Base-by-base conservation (phyloP, 371 early-diverging fungal genomes). In the Lichtheimia hyalospora region DNA sequence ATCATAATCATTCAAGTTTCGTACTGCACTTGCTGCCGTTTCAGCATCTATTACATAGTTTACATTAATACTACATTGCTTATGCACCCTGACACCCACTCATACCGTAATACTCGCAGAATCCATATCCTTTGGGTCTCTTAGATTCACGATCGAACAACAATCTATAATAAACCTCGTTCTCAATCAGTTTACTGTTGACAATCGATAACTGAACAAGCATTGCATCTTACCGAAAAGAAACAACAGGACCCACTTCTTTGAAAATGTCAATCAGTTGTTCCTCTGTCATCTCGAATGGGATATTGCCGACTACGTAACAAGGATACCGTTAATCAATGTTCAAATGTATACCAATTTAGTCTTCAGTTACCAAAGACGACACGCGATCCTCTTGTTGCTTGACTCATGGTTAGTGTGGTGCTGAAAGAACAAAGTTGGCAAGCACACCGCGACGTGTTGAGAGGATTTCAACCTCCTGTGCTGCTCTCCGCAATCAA, bases 121-220 rank as follows among this genome's bases (percentile, higher is more conserved):
- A 95, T 15, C 94, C 96, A 69, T 88, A 93, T n/a, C 96, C 96
- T 58, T 90, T 89, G 5, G 94, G 91, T 73, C 90, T 90, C 52
- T 90, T 90, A n/a, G 92, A 87, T 2, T 94, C 94, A 42, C 89
- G 83, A 73, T 95, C 94, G 66, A 92, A 92, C 5, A 93, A 83
- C 18, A 95, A 78, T 53, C 93, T 89, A 21, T 1, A 49, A 10
- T 25, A 24, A 53, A 28, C n/a, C 1, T 5, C 3, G 10, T 10
- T 24, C 16, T 57, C 0, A 28, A 49, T 20, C 54, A 42, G 5
- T 40, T 49, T 44, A 6, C 34, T 14, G 34, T 27, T 5, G 10
- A 50, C 18, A 14, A 23, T 0, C 40, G 5, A 3, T 1, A 10
- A 3, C 15, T 23, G n/a, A 39, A 10, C 28, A 21, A 39, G 16